phyloP scores from a whole-genome alignment of 352 stramenopile genomes.

The Pythium biforme region DNA sequence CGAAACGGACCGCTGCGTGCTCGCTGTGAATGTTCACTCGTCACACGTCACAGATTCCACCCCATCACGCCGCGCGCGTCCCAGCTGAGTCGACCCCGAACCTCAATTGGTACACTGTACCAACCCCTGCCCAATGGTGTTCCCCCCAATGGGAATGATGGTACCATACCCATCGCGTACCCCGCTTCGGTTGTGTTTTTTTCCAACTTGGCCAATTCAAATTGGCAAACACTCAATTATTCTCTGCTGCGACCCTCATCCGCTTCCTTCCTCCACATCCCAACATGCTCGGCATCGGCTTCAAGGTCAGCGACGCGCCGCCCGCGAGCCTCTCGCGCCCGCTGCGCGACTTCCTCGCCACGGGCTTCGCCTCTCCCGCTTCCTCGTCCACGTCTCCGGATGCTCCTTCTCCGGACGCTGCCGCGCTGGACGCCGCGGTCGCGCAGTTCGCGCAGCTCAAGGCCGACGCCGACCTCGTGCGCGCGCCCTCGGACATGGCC shows the following conservation, averaged over 20 bases:
- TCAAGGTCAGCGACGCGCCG: slow-evolving; percentile 70
- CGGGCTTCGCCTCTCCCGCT: slow-evolving; percentile 48
- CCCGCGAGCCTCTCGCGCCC: slow-evolving; percentile 37
- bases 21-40: neutral
- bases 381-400: neutral
- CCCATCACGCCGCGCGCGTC: neutral
- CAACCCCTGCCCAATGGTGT: neutral
- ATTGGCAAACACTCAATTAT: neutral
- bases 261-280: neutral
- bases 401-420: neutral
- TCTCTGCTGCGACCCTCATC: neutral
- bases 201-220: neutral
- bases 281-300: slow-evolving; percentile 69
- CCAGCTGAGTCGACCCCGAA: slow-evolving; percentile 1
- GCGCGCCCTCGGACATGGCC: slow-evolving; percentile 64
- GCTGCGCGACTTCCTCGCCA: slow-evolving; percentile 57
- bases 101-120: slow-evolving; percentile 23
- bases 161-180: neutral
- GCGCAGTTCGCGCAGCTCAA: slow-evolving; percentile 57
- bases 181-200: neutral
- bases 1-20: neutral
- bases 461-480: slow-evolving; percentile 67
- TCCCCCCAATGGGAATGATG: slow-evolving; percentile 12
- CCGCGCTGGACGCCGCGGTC: slow-evolving; percentile 34
- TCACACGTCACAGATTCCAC: slow-evolving; percentile 6